Base-by-base conservation (phyloP, 164 flowering plant genomes). In the Amborella trichopoda region DNA sequence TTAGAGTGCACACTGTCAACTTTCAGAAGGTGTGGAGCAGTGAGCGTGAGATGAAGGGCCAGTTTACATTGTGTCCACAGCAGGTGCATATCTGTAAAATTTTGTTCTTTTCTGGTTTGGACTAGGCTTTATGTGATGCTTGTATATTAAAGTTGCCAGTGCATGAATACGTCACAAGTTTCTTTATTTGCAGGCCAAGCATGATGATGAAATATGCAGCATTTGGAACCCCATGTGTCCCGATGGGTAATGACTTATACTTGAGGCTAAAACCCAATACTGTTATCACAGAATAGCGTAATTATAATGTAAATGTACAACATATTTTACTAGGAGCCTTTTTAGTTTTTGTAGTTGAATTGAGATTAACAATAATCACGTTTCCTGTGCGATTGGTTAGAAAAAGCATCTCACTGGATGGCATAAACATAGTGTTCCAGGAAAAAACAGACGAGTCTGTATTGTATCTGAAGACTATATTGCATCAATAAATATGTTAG, bases 201-300 rank as follows among this genome's bases (percentile, higher is more conserved):
- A 76, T 38, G 76, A 68, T 43, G 66, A 57, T 33, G 72, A 60
- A 52, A 38, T 73, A 19, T 84, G 91, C 54, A 80, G 83, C 68
- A 82, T 93, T 50, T 93, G 99, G 99, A 77, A 96, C 54, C 89
- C 99, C 30, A 58, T 72, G 45, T 84, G 88, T 72, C 94, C 95
- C 14, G 83, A 82, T 14, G 99, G 99, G 99, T 91, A 84, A 81
- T 26, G 34, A 6, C n/a, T n/a, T 48, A 43, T 23, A 37, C 47
- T n/a, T n/a, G n/a, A n/a, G n/a, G n/a, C n/a, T n/a, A n/a, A n/a
- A n/a, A n/a, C n/a, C n/a, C n/a, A n/a, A n/a, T n/a, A n/a, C n/a
- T n/a, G n/a, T n/a, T n/a, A n/a, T n/a, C n/a, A n/a, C n/a, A n/a
- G n/a, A n/a, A n/a, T n/a, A n/a, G n/a, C n/a, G n/a, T n/a, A n/a